These are phyloP conservation scores for Fusarium pseudograminearum DNA, from an alignment of 2,329 filamentous ascomycete species.

Conservation along the genomic window DNA sequence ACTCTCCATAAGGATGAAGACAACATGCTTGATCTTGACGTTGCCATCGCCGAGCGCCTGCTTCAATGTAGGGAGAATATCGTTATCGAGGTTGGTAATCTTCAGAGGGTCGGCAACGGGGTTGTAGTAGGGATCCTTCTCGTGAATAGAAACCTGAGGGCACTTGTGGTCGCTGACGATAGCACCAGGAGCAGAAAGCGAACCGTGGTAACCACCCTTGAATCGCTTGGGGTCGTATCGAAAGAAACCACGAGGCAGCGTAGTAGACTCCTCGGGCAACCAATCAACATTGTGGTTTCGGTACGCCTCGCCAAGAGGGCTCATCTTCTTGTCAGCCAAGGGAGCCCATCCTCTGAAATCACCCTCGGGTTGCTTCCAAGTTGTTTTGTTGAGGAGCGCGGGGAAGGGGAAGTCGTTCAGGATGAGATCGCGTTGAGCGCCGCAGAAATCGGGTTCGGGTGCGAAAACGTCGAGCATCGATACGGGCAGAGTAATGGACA, in stretches of 20 bases:
- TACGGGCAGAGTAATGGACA: slow-evolving; percentile 51
- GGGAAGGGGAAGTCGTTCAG: slow-evolving; percentile 50
- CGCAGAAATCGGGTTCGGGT: slow-evolving; percentile 45
- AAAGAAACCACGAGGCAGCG: slow-evolving; percentile 47
- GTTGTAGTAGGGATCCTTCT: slow-evolving; percentile 53
- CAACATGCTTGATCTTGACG: slow-evolving; percentile 59
- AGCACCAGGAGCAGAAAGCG: slow-evolving; percentile 14
- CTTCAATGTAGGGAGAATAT: slow-evolving; percentile 49
- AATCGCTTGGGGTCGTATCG: slow-evolving; percentile 48
- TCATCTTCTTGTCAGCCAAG: slow-evolving; percentile 31
- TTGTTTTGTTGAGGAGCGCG: slow-evolving; percentile 41
- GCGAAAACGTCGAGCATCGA: slow-evolving; percentile 49
- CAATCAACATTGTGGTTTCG: slow-evolving; percentile 46
- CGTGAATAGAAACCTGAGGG: slow-evolving; percentile 16
- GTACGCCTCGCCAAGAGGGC: slow-evolving; percentile 44
- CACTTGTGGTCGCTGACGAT: slow-evolving; percentile 30
- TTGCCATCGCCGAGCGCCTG: slow-evolving; percentile 42
- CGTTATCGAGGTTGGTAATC: slow-evolving; percentile 55
- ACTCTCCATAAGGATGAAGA: slow-evolving; percentile 59
- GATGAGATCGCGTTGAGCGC: slow-evolving; percentile 39
- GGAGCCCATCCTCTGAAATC: slow-evolving; percentile 53
- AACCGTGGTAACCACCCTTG: slow-evolving; percentile 36
- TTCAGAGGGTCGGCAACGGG: slow-evolving; percentile 56
- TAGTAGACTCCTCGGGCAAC: slow-evolving; percentile 41
- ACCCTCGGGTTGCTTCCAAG: slow-evolving; percentile 47